A percentile compares a stretch with the other conserved stretches of the same genome.
These are phyloP conservation scores for Quercus agrifolia DNA, from an alignment of 306 rosid genomes.

Conservation along the genomic window DNA sequence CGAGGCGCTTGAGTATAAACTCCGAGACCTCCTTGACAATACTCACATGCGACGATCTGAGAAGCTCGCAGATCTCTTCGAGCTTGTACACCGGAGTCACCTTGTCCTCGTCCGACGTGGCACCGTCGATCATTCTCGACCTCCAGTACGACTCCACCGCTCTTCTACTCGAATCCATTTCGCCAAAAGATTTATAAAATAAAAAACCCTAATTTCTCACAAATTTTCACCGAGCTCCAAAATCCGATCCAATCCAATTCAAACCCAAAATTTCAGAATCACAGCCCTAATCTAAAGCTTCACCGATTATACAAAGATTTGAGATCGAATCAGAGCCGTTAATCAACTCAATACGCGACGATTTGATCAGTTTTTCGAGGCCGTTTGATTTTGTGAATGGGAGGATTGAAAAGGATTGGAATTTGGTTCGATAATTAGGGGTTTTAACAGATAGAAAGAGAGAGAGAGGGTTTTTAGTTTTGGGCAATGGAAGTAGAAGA, in stretches of 20 bases:
- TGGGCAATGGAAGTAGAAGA: conserved; percentile 10
- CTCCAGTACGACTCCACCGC: conserved; percentile 98
- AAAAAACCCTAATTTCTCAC: background rate
- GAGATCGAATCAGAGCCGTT: background rate
- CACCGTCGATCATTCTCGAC: conserved; percentile 80
- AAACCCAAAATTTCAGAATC: background rate
- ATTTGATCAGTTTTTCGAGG: background rate
- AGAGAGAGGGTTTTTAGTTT: background rate
- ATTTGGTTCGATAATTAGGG: conserved; percentile 8
- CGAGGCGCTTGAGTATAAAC: conserved; percentile 76
- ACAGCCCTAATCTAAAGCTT: background rate
- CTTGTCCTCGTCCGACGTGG: conserved; percentile 90
- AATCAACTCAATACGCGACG: background rate
- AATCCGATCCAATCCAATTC: conserved; percentile 23
- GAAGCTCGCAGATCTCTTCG: conserved; percentile 82
- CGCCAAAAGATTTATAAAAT: conserved; percentile 11
- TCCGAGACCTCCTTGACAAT: conserved; percentile 91
- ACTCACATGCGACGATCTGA: conserved; percentile 83
- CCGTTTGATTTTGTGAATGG: background rate
- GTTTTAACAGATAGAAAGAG: background rate
- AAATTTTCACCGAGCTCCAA: conserved; percentile 7
- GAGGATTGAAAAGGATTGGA: background rate
- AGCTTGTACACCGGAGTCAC: conserved; percentile 87
- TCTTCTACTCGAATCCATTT: conserved; percentile 96
- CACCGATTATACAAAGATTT: background rate